A percentile compares a stretch with the other conserved stretches of the same genome.
These are phyloP conservation scores for Fusarium setosum DNA, from an alignment of 2,329 filamentous ascomycete genomes.

Conservation along the genomic window DNA sequence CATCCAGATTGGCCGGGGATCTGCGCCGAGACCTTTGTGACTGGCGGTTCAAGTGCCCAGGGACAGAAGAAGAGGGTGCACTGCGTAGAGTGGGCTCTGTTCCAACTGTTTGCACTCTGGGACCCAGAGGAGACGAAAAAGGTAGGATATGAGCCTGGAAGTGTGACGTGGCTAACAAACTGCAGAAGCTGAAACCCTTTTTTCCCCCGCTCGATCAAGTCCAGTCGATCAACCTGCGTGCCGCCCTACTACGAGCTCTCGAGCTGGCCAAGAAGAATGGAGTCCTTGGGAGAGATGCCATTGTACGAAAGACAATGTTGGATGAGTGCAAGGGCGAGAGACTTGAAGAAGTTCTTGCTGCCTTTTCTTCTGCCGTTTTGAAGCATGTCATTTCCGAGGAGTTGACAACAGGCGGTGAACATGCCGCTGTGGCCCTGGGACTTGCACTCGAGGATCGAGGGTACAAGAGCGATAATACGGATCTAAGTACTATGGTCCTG, in stretches of 20 bases:
- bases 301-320: constrained; percentile 93
- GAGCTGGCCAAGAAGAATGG: constrained; percentile 91
- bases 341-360: constrained; percentile 85
- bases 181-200: constrained; percentile 86
- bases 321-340: constrained; percentile 96
- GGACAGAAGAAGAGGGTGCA: constrained; percentile 87
- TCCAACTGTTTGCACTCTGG: constrained; percentile 86
- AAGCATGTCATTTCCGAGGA: constrained; percentile 70
- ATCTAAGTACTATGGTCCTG: constrained; percentile 74
- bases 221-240: constrained; percentile 90
- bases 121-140: constrained; percentile 80
- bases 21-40: constrained; percentile 74
- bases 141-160: constrained; percentile 56
- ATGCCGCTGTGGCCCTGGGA: constrained; percentile 62
- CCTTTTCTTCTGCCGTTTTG: constrained; percentile 86
- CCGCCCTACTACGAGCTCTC: constrained; percentile 82
- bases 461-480: constrained; percentile 63
- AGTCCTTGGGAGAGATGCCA: constrained; percentile 79
- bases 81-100: constrained; percentile 91
- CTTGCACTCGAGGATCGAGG: constrained; percentile 70
- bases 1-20: constrained; percentile 85
- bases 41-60: constrained; percentile 69
- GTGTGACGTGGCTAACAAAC: constrained; percentile 1
- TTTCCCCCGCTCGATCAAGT: constrained; percentile 91
- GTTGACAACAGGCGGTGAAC: constrained; percentile 49